Evolutionary conservation across 176 grass and related monocot genomes (phyloP), one percentile per base, ranked within the genome.

Genomic region (Oryza longistaminata): DNA sequence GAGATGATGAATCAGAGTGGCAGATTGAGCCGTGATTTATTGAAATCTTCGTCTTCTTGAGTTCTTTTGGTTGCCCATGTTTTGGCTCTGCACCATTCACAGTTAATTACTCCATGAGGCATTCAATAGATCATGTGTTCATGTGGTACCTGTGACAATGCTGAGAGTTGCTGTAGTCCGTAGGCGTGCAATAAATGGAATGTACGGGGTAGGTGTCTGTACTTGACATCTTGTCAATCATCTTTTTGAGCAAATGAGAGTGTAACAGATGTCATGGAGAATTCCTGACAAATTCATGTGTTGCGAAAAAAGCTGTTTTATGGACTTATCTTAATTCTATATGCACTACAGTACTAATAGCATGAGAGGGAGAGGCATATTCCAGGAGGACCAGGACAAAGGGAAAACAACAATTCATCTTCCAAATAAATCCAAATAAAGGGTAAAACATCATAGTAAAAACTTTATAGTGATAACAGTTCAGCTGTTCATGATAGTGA

Each of bases 101-200:
- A 62, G 48, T 79, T 22, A 10, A 62, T 62, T 68, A 83, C 68
- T 46, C 7, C 39, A 40, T 8, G 52, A 55, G 2, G 70, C 79
- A 87, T 87, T 87, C 84, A 90, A 83, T 83, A 70, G 68, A 70
- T 83, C 84, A 87, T 67, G 80, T 79, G 74, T 64, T 87, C 84
- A 87, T 67, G 80, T 79, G 80, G 64, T 87, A 69, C 45, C 80
- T 67, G 74, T 83, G 88, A 74, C 45, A n/a, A 39, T 45, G 60
- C 26, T 49, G 31, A 42, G 40, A 43, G 53, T 40, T 77, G 33
- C 31, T 73, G 73, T 79, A 74, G 53, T 58, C 53, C 53, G 19
- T n/a, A 58, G 74, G 83, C 79, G 79, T 65, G 74, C 58, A 66
- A 64, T 90, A 64, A 82, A 78, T 73, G 60, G 79, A 46, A 64